A percentile compares a stretch with the other conserved stretches of the same genome.
These are phyloP conservation scores for Copromyces sp. DNA, from an alignment of 495 filamentous ascomycete genomes.

Conservation along the genomic window DNA sequence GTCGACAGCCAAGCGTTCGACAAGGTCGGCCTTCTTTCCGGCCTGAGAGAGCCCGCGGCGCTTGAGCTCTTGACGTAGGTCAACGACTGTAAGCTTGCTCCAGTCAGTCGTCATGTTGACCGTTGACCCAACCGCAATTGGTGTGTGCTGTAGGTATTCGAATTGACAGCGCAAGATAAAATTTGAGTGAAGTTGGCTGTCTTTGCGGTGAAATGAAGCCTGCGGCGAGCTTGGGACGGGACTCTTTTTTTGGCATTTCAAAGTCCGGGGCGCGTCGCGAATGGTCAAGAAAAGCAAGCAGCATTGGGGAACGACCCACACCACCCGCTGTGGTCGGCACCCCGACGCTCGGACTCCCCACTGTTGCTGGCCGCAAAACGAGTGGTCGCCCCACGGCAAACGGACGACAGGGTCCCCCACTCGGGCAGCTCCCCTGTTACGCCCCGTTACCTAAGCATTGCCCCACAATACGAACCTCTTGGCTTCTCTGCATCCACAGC, in stretches of 20 bases:
- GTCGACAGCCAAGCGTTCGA: conserved; percentile 39
- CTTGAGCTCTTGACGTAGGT: conserved; percentile 50
- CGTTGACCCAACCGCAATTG: neutral
- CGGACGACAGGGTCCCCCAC: neutral
- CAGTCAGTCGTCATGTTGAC: conserved; percentile 44
- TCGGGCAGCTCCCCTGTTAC: neutral
- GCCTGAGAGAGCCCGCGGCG: conserved; percentile 41
- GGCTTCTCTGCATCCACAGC: neutral
- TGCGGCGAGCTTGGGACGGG: neutral
- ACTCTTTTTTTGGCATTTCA: neutral
- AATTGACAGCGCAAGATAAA: neutral
- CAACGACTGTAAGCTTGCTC: conserved; percentile 47
- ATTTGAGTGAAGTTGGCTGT: neutral
- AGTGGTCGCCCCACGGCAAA: neutral
- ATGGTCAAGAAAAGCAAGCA: neutral
- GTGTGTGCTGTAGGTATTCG: neutral
- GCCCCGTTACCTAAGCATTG: neutral
- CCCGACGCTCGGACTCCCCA: neutral
- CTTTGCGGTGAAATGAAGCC: neutral
- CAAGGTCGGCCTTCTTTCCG: conserved; percentile 48
- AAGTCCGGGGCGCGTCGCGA: neutral
- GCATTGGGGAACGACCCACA: neutral
- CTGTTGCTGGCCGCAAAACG: neutral
- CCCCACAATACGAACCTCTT: neutral
- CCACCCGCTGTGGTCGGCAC: neutral